These are phyloP conservation scores for Aspergillus ellipticus DNA, from an alignment of 495 filamentous ascomycete genomes.

Conservation along the genomic window DNA sequence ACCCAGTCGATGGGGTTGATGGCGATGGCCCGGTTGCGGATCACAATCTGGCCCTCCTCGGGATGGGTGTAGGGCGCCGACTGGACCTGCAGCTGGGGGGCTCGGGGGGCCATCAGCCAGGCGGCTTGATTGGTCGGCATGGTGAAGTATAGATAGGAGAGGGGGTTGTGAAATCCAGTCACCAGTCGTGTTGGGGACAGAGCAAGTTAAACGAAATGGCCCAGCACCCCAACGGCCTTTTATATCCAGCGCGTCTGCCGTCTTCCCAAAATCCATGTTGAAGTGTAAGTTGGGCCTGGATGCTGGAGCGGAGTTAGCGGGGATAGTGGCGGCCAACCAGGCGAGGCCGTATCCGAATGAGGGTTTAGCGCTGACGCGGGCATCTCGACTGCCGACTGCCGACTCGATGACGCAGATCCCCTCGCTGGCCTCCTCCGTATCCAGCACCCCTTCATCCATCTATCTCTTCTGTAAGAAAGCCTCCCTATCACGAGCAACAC, in stretches of 20 bases:
- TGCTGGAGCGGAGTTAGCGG: no score
- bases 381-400: no score
- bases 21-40: conserved; percentile 32
- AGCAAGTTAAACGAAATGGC: no score
- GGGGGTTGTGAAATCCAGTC: neutral
- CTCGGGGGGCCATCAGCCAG: conserved; percentile 23
- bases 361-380: neutral
- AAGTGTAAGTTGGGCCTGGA: no score
- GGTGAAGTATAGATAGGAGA: neutral
- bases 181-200: neutral
- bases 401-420: no score
- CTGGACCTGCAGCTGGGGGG: conserved; percentile 24
- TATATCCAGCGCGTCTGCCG: no score
- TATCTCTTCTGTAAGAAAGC: neutral
- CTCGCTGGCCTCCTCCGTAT: no score
- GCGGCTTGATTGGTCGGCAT: conserved; percentile 29
- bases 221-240: no score
- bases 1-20: conserved; percentile 45
- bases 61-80: conserved; percentile 31
- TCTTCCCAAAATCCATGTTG: no score
- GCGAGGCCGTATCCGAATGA: neutral
- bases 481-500: neutral
- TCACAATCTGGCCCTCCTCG: conserved; percentile 23
- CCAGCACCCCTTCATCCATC: no score
- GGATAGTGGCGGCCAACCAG: neutral